Evolutionary conservation across 1,284 basidiomycete genomes (phyloP).

Genomic region (Lentinula novae-zelandiae): DNA sequence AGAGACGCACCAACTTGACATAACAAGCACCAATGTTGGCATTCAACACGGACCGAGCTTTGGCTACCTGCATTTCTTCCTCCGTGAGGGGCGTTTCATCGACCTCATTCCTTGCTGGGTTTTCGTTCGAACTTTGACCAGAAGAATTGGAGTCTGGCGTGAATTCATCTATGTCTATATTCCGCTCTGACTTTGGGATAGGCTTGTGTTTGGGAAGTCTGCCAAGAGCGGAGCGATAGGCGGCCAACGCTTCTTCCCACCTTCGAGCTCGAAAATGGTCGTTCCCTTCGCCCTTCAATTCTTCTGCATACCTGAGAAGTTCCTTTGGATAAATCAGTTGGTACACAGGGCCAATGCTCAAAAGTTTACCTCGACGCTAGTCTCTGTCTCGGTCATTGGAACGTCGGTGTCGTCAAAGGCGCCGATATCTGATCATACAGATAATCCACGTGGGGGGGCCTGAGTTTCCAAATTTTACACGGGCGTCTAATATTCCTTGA

Average conservation of each 20-base stretch:
- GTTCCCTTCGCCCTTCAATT: conserved; percentile 60
- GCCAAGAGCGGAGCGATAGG: conserved; percentile 58
- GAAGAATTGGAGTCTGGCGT: not conserved
- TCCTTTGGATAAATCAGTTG: conserved; percentile 26
- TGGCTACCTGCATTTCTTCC: conserved; percentile 43
- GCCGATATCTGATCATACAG: not conserved
- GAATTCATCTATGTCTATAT: not conserved
- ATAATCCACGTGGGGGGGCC: not conserved
- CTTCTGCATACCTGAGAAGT: conserved; percentile 46
- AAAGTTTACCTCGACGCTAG: not conserved
- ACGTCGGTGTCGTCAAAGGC: no score
- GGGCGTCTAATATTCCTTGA: not conserved
- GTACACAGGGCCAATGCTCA: not conserved
- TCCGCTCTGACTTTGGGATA: conserved; percentile 6
- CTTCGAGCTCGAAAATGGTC: conserved; percentile 44
- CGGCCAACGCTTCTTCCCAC: conserved; percentile 64
- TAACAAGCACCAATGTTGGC: conserved; percentile 82
- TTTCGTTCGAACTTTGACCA: not conserved
- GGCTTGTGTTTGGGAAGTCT: conserved; percentile 47
- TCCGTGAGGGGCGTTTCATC: conserved; percentile 22
- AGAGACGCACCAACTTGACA: conserved; percentile 62
- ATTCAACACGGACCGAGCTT: conserved; percentile 64
- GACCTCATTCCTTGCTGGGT: not conserved
- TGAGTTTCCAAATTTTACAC: not conserved
- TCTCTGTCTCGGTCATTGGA: not conserved